phyloP scores from a whole-genome alignment of 2,329 filamentous ascomycete genomes.

The Aspergillus nomiae region DNA sequence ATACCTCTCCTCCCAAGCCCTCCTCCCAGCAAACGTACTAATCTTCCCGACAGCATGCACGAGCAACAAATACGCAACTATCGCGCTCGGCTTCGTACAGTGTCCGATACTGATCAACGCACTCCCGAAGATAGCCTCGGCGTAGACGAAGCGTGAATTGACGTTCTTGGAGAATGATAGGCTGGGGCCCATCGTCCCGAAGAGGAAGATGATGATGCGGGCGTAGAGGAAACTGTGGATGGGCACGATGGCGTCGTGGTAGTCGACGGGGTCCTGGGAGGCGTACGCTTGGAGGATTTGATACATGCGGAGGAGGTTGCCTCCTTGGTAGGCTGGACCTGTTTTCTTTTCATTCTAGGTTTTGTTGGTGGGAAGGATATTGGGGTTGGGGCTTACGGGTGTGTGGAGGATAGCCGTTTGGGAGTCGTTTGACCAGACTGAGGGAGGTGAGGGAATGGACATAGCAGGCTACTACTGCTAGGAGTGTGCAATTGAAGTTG shows the following conservation, averaged over 20 bases:
- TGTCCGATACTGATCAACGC: constrained; percentile 6
- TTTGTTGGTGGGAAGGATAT: background rate
- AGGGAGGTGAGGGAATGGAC: constrained; percentile 4
- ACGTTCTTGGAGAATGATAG: constrained; percentile 4
- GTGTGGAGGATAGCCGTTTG: constrained; percentile 8
- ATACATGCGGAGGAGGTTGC: background rate
- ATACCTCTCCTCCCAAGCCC: background rate
- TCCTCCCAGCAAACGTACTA: background rate
- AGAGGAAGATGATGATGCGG: constrained; percentile 1
- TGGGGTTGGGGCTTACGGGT: constrained; percentile 1
- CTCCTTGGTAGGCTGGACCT: constrained; percentile 12
- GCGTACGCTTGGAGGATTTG: constrained; percentile 11
- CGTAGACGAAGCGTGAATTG: constrained; percentile 10
- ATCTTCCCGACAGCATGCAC: constrained; percentile 5
- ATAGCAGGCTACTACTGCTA: constrained; percentile 1
- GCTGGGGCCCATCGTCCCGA: constrained; percentile 10
- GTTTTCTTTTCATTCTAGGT: background rate
- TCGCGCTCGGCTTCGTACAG: background rate
- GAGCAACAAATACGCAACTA: background rate
- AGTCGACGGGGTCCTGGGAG: background rate
- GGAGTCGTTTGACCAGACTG: constrained; percentile 2
- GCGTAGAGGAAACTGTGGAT: constrained; percentile 9
- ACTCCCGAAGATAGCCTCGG: constrained; percentile 5
- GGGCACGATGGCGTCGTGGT: constrained; percentile 11
- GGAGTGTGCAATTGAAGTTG: constrained; percentile 2